These are phyloP conservation scores for rapeseed (Brassica napus) DNA, from an alignment of 345 rosid species.

Conservation along the genomic window DNA sequence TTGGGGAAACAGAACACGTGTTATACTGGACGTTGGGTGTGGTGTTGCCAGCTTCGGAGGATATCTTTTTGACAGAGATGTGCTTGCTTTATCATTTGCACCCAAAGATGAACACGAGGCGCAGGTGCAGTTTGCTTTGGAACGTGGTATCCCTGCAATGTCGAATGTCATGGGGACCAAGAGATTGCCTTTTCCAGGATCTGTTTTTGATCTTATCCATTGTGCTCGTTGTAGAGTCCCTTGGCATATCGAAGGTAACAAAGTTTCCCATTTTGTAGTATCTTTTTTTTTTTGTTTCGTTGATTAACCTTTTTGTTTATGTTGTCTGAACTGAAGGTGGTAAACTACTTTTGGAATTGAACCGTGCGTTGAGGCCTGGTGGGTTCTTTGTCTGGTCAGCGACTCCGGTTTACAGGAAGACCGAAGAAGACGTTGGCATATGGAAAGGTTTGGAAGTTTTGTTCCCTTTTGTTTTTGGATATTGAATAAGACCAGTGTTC, in stretches of 20 bases:
- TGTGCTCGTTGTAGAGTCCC: conserved; percentile 98
- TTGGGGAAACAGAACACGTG: conserved; percentile 76
- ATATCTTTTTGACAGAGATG: conserved; percentile 77
- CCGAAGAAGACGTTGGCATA: conserved; percentile 58
- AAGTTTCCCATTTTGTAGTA: background rate
- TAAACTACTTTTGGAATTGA: conserved; percentile 83
- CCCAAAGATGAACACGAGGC: conserved; percentile 98
- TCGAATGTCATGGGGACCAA: conserved; percentile 79
- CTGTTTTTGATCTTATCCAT: conserved; percentile 75
- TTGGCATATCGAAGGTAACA: conserved; percentile 87
- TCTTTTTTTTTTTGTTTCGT: background rate
- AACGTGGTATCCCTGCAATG: conserved; percentile 82
- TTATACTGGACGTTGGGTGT: conserved; percentile 89
- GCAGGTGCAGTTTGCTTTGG: conserved; percentile 91
- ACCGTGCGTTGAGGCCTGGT: conserved; percentile 88
- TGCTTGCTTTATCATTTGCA: conserved; percentile 85
- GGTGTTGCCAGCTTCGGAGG: conserved; percentile 98
- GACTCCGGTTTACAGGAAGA: conserved; percentile 76
- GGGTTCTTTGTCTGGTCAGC: conserved; percentile 98
- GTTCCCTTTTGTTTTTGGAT: background rate
- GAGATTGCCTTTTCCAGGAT: conserved; percentile 81
- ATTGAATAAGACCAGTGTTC: background rate
- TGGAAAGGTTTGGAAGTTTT: conserved; percentile 59
- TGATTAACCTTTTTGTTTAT: too few species aligned
- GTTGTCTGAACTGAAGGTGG: conserved; percentile 60